phyloP scores from a whole-genome alignment of 495 filamentous ascomycete species.

The Hypoxylon perforatum region DNA sequence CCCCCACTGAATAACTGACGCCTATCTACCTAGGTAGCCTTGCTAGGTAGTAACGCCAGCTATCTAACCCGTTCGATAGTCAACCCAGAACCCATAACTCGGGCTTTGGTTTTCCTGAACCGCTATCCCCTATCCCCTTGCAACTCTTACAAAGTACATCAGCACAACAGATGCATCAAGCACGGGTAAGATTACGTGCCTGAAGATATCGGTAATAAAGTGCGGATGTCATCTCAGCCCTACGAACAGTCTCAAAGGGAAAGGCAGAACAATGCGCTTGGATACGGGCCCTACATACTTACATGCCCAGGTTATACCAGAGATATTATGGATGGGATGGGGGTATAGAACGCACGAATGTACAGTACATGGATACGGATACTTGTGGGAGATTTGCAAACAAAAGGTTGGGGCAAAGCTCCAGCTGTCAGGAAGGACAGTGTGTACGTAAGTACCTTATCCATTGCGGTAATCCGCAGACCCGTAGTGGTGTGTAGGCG shows the following conservation, averaged over 20 bases:
- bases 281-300: neutral
- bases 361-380: too few species aligned
- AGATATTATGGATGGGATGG: neutral
- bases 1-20: neutral
- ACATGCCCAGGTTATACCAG: neutral
- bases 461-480: conserved; percentile 19
- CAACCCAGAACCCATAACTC: conserved; percentile 17
- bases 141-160: neutral
- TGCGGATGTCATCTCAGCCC: conserved; percentile 45
- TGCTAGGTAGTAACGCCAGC: neutral
- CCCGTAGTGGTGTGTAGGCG: conserved; percentile 28
- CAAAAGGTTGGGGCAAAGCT: conserved; percentile 8
- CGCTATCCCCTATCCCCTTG: neutral
- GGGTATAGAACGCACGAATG: neutral
- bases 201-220: conserved; percentile 37
- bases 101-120: conserved; percentile 38
- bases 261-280: conserved; percentile 1
- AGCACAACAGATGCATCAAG: conserved; percentile 8
- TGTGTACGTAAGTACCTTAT: conserved; percentile 36
- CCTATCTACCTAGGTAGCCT: neutral
- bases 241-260: conserved; percentile 18
- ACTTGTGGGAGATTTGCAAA: neutral
- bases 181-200: neutral
- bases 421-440: neutral
- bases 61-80: conserved; percentile 2